Evolutionary conservation across 2,329 filamentous ascomycete genomes (phyloP), one percentile per base, ranked within the genome.

Genomic region (Botrytis galanthina): DNA sequence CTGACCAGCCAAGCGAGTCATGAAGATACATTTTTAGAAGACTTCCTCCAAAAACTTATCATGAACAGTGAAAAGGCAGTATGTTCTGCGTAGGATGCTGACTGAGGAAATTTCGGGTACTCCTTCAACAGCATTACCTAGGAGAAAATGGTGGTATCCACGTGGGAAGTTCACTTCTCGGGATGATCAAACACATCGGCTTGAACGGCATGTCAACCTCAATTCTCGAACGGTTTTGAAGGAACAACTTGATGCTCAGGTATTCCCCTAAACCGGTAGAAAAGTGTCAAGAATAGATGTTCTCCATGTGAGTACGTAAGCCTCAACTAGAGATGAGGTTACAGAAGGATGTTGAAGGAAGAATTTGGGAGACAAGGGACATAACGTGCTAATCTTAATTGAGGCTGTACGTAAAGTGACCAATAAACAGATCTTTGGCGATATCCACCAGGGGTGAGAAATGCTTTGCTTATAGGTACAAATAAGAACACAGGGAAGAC

Each of bases 261-360:
- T 20, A 46, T 39, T 20, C 12, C 14, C 46, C 6, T 18, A n/a
- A 68, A 48, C n/a, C 42, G 48, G 26, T 42, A 32, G 29, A 18
- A 59, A 12, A 60, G 7, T 39, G 14, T 68, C 48, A 60, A 68
- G 18, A 72, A 68, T 68, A 72, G 62, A 46, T 59, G 12, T 20
- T 57, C 14, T 39, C 37, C 22, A n/a, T 29, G 20, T n/a, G 39
- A 51, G 44, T 26, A 54, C 44, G 39, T 14, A 60, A 68, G 29
- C 29, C 62, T 57, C 22, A 37, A 57, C 29, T 51, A 67, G 39
- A 68, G 8, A 59, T 69, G 35, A 59, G 29, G 71, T 72, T 68
- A n/a, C 71, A 72, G 46, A 68, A 68, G 62, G 71, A 72, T 72
- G 71, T 54, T 22, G 62, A 61, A 72, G 71, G 71, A 72, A 69